phyloP scores from a whole-genome alignment of 257 asterid genomes.

The Petunia axillaris region DNA sequence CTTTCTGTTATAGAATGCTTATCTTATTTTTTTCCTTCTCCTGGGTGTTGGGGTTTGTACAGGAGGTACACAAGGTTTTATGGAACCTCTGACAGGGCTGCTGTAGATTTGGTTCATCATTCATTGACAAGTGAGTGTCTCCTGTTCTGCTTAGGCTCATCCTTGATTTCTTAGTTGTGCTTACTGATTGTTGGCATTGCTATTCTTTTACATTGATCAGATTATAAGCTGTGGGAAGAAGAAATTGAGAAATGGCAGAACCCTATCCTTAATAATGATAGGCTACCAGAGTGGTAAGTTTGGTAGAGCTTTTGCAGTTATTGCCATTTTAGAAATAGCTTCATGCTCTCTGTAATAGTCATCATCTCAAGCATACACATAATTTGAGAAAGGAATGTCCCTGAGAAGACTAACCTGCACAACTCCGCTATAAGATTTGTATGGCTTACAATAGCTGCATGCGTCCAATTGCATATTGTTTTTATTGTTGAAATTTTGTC shows the following conservation, averaged over 20 bases:
- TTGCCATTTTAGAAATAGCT: conserved; percentile 16
- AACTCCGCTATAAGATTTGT: background rate
- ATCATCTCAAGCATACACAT: background rate
- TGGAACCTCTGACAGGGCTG: conserved; percentile 89
- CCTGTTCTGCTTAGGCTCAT: conserved; percentile 25
- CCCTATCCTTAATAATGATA: conserved; percentile 80
- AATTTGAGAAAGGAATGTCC: conserved; percentile 2
- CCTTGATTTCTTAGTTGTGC: conserved; percentile 10
- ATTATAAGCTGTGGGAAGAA: conserved; percentile 94
- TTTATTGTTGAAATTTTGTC: conserved; percentile 1
- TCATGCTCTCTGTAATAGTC: background rate
- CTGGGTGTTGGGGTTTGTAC: conserved; percentile 34
- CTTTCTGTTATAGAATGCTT: background rate
- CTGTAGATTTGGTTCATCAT: conserved; percentile 88
- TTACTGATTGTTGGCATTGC: background rate
- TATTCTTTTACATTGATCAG: conserved; percentile 44
- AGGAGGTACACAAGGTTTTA: conserved; percentile 98
- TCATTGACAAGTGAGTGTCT: conserved; percentile 81
- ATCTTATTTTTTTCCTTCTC: conserved; percentile 23
- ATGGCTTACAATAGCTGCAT: background rate
- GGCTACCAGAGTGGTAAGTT: conserved; percentile 92
- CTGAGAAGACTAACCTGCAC: background rate
- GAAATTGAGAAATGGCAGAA: conserved; percentile 98
- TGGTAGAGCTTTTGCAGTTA: conserved; percentile 21
- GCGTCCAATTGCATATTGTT: background rate